Evolutionary conservation across 257 asterid genomes (phyloP).

Genomic region (Solanum lycopersicoides): DNA sequence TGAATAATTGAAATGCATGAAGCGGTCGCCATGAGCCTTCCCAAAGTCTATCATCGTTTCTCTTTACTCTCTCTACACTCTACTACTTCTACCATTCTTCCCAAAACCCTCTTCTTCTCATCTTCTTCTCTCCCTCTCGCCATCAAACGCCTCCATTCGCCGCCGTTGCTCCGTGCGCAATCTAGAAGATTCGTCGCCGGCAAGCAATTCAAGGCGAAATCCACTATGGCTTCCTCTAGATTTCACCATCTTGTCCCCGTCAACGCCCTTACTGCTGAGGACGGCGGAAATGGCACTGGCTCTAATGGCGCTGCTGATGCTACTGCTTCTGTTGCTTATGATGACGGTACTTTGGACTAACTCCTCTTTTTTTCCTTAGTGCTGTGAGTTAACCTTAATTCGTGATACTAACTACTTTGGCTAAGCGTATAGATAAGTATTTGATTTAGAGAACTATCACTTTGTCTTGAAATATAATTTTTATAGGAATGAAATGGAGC

Average conservation of each 20-base stretch:
- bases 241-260: slow-evolving; percentile 23
- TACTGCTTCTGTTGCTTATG: slow-evolving; percentile 8
- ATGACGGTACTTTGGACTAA: slow-evolving; percentile 4
- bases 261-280: slow-evolving; percentile 31
- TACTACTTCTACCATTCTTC: not conserved
- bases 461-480: not conserved
- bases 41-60: slow-evolving; percentile 47
- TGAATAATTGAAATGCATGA: not conserved
- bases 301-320: slow-evolving; percentile 24
- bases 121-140: slow-evolving; percentile 17
- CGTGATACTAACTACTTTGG: not conserved
- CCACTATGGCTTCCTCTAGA: slow-evolving; percentile 14
- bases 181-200: not conserved
- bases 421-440: not conserved
- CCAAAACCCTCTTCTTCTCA: slow-evolving; percentile 25
- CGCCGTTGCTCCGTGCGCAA: not conserved
- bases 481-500: not conserved
- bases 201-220: not conserved
- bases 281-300: slow-evolving; percentile 35
- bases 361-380: not conserved
- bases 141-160: slow-evolving; percentile 11
- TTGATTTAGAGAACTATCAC: not conserved
- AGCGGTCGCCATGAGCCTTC: slow-evolving; percentile 32
- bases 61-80: slow-evolving; percentile 2
- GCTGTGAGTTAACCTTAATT: not conserved